These are phyloP conservation scores for Rhazya stricta DNA, from an alignment of 257 asterid genomes.

Conservation along the genomic window DNA sequence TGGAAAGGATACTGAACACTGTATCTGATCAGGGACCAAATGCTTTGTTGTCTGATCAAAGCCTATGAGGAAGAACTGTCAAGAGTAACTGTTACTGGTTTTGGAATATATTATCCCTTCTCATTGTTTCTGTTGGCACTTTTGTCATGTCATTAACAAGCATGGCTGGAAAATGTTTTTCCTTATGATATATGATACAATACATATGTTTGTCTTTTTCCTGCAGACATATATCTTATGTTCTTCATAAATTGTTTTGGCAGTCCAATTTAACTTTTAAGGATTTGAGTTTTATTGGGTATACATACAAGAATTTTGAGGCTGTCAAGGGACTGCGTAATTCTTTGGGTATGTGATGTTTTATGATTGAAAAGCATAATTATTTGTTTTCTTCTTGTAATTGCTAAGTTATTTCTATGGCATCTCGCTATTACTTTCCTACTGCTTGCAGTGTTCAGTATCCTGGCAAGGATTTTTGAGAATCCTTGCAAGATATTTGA, in stretches of 20 bases:
- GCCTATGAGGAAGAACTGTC: neutral
- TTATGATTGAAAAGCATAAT: neutral
- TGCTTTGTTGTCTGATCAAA: neutral
- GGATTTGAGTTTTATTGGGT: slow-evolving; percentile 77
- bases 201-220: neutral
- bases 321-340: slow-evolving; percentile 53
- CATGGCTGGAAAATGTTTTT: neutral
- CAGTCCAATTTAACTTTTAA: slow-evolving; percentile 56
- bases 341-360: slow-evolving; percentile 35
- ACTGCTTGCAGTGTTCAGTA: neutral
- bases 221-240: neutral
- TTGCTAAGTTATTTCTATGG: neutral
- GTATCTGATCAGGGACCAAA: neutral
- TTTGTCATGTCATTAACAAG: neutral
- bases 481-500: neutral
- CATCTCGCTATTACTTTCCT: neutral
- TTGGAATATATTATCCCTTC: neutral
- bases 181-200: neutral
- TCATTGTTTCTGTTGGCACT: neutral
- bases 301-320: slow-evolving; percentile 73
- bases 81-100: neutral
- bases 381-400: neutral
- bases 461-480: neutral
- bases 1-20: neutral
- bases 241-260: slow-evolving; percentile 9